Base-by-base conservation (phyloP, 176 grass and related monocot genomes). In the Juncus effusus region DNA sequence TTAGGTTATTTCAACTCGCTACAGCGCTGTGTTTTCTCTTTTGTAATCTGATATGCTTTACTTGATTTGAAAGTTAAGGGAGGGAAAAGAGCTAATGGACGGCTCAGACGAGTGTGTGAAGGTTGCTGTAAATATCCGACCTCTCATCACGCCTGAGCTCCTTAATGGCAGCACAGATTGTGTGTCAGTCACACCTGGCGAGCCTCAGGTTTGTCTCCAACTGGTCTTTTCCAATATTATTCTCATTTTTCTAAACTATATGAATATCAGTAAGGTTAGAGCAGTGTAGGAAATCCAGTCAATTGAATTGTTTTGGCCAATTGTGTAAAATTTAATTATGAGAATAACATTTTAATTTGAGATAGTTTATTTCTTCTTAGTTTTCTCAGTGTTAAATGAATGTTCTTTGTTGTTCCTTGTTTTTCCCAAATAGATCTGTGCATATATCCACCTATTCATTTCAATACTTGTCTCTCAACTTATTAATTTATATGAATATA, bases 111-210 rank as follows among this genome's bases (percentile, higher is more conserved):
- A 99, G 16, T 82, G 80, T 63, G 94, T 99, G 28, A 99, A 93
- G 80, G 94, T 99, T 1, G 88, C 83, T 6, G 88, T 99, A 64
- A 99, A 99, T 65, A 70, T 93, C n/a, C 72, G 94, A 39, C 94
- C 94, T 19, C 89, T 97, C 14, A 93, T 97, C 72, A 97, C 88
- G 51, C 8, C 56, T 7, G 93, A 97, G 82, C 93, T 97, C 47
- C 80, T 86, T 57, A 68, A 82, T 0, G 94, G 94, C 3, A 89
- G 85, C 62, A 86, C 88, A 2, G 88, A 97, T 49, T 97, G 94
- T 49, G 85, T 93, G 39, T 82, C 83, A 7, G 57, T 97, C 63
- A 77, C 82, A 4, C 88, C 82, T 0, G 88, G 88, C 10, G 88
- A 89, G 40, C 94, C 94, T n/a, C 94, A 97, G 94, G 94, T 97